A percentile compares a stretch with the other conserved stretches of the same genome.
phyloP scores from a whole-genome alignment of 495 filamentous ascomycete genomes.

The Xylaria venustula region DNA sequence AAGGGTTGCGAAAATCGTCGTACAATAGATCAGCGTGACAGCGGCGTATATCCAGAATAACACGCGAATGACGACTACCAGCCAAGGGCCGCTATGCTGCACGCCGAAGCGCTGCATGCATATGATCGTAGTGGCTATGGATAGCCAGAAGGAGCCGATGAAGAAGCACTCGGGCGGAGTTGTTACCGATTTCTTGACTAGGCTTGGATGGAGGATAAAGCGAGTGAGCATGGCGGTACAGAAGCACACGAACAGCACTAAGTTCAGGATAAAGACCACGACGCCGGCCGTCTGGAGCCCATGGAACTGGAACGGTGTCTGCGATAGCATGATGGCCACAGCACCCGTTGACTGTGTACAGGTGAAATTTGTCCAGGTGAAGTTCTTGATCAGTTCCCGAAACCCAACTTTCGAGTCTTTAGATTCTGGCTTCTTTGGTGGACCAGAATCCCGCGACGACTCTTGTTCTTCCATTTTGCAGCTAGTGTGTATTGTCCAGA shows the following conservation, averaged over 20 bases:
- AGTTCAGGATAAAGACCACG: constrained; percentile 52
- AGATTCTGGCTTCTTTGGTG: too few species aligned
- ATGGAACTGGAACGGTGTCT: constrained; percentile 48
- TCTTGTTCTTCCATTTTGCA: too few species aligned
- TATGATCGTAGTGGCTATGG: constrained; percentile 51
- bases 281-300: constrained; percentile 51
- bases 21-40: background rate
- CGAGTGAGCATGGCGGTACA: constrained; percentile 42
- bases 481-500: too few species aligned
- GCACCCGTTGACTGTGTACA: constrained; percentile 56
- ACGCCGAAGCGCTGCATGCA: constrained; percentile 17
- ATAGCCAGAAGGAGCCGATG: constrained; percentile 43
- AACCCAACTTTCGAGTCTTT: background rate
- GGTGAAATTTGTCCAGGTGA: constrained; percentile 59
- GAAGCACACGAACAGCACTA: constrained; percentile 49
- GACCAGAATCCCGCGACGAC: too few species aligned
- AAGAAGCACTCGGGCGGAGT: constrained; percentile 44
- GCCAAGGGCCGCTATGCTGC: constrained; percentile 30
- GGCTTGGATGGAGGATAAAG: constrained; percentile 46
- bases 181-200: constrained; percentile 44
- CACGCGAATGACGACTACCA: constrained; percentile 31
- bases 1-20: too few species aligned
- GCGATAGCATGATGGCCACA: constrained; percentile 51
- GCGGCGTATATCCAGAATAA: constrained; percentile 41
- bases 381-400: constrained; percentile 48